phyloP scores from a whole-genome alignment of 768 basidiomycete species.

The Arthromyces matolae region DNA sequence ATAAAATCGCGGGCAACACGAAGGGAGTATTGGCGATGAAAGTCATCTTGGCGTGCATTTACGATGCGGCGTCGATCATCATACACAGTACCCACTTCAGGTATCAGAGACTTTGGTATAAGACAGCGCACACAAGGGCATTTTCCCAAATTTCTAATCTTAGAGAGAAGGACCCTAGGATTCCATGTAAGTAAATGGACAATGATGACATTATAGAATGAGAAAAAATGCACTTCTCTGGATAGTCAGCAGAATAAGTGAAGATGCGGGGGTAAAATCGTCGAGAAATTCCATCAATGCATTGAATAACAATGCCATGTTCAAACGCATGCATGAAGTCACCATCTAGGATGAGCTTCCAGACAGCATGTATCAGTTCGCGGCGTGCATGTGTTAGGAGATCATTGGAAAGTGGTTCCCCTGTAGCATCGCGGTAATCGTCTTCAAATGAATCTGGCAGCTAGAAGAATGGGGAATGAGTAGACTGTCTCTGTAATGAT shows the following conservation, averaged over 20 bases:
- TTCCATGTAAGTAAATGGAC: not conserved
- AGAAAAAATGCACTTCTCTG: constrained; percentile 28
- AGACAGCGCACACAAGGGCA: constrained; percentile 25
- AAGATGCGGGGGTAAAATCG: constrained; percentile 29
- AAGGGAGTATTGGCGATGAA: constrained; percentile 8
- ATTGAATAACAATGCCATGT: constrained; percentile 29
- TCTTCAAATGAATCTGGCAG: constrained; percentile 24
- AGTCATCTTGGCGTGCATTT: constrained; percentile 5
- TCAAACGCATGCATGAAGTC: constrained; percentile 24
- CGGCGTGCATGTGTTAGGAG: constrained; percentile 29
- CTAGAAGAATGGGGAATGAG: constrained; percentile 9
- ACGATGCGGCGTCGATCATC: constrained; percentile 9
- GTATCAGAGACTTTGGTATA: constrained; percentile 18
- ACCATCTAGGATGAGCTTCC: constrained; percentile 22
- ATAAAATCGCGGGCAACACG: constrained; percentile 20
- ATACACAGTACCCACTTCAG: constrained; percentile 21
- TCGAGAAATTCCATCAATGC: constrained; percentile 27
- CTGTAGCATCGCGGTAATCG: constrained; percentile 11
- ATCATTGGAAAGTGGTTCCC: constrained; percentile 2
- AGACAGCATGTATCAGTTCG: constrained; percentile 32
- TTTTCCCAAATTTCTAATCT: constrained; percentile 18
- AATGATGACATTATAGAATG: too few relatives aligned
- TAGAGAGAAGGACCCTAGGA: constrained; percentile 23
- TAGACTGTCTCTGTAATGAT: not conserved
- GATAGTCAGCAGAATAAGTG: constrained; percentile 34